Conservation (phyloP, 2,329 filamentous ascomycete genomes). For the Penicillium nordicum region DNA sequence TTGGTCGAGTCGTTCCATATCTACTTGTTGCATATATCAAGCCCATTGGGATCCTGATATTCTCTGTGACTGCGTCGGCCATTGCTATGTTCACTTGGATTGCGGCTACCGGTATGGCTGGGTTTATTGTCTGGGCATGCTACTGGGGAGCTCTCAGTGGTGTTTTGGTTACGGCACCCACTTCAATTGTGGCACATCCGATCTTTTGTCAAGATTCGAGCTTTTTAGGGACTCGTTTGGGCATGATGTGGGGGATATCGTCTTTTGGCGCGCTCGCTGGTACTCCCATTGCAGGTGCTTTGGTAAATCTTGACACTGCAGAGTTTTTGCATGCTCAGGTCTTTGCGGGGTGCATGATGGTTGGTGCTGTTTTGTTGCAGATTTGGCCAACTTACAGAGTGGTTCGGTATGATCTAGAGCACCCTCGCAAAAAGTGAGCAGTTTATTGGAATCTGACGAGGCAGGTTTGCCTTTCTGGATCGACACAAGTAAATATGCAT, state of each 20-base stretch:
- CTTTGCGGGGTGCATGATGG: constrained; percentile 34
- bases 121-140: constrained; percentile 32
- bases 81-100: constrained; percentile 36
- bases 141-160: constrained; percentile 34
- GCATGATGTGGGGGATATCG: constrained; percentile 38
- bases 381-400: constrained; percentile 28
- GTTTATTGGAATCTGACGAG: not conserved
- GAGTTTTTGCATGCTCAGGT: constrained; percentile 31
- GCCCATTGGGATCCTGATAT: constrained; percentile 24
- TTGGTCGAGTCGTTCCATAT: constrained; percentile 50
- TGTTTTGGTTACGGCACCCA: constrained; percentile 30
- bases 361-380: constrained; percentile 27
- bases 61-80: constrained; percentile 20
- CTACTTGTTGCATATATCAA: constrained; percentile 37
- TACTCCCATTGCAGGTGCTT: constrained; percentile 32
- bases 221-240: constrained; percentile 30
- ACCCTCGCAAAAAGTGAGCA: not conserved
- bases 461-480: not conserved
- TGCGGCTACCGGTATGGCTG: constrained; percentile 19
- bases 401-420: constrained; percentile 19
- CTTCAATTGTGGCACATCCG: constrained; percentile 30
- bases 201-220: constrained; percentile 26
- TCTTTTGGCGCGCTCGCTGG: constrained; percentile 32
- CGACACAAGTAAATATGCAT: not conserved
- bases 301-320: constrained; percentile 27